Percentiles rank a stretch among this genome's conserved stretches.
phyloP scores from a whole-genome alignment of 257 asterid species.

The Paulownia fortunei region DNA sequence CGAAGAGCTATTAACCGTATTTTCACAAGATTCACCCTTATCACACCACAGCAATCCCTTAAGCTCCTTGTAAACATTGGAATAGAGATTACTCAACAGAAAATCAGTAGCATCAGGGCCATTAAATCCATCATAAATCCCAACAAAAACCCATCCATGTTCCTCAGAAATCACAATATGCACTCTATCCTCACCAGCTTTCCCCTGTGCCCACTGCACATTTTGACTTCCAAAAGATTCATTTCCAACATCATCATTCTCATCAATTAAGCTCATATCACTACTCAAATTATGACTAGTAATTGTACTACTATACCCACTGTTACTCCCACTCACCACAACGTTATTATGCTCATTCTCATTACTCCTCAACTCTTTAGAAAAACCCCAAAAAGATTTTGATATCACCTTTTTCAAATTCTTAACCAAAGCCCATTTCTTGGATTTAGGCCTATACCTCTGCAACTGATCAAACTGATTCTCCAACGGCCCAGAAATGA shows the following conservation, averaged over 20 bases:
- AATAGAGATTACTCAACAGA: constrained; percentile 66
- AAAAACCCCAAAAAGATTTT: constrained; percentile 57
- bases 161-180: constrained; percentile 88
- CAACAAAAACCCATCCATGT: constrained; percentile 91
- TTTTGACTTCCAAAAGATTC: constrained; percentile 78
- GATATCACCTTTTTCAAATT: constrained; percentile 58
- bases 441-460: constrained; percentile 73
- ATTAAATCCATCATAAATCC: constrained; percentile 88
- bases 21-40: constrained; percentile 47
- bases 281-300: constrained; percentile 66
- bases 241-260: constrained; percentile 61
- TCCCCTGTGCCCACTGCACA: constrained; percentile 98
- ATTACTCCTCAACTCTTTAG: constrained; percentile 47
- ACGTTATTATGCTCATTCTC: constrained; percentile 34
- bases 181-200: constrained; percentile 95
- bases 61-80: constrained; percentile 77
- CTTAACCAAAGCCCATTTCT: constrained; percentile 61
- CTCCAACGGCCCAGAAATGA: constrained; percentile 91
- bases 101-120: constrained; percentile 99
- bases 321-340: constrained; percentile 45
- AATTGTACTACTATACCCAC: constrained; percentile 53
- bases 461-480: constrained; percentile 72
- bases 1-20: constrained; percentile 14
- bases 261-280: constrained; percentile 72
- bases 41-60: constrained; percentile 85